These are phyloP conservation scores for Nelumbo lutea DNA, from an alignment of 164 flowering plant species.

Conservation along the genomic window DNA sequence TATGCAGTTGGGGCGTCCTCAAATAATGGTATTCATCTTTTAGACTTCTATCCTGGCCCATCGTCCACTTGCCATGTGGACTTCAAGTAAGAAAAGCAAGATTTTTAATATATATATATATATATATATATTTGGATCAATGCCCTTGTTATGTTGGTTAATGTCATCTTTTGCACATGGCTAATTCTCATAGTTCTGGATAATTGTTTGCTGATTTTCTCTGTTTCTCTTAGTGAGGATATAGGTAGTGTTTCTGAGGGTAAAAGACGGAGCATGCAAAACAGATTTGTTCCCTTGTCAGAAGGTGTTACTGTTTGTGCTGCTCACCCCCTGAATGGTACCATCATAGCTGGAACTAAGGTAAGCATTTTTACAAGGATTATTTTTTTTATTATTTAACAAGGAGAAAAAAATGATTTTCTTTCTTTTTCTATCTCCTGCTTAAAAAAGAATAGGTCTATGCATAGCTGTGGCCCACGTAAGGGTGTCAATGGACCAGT, in stretches of 20 bases:
- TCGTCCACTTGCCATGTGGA: slow-evolving; percentile 83
- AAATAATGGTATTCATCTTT: slow-evolving; percentile 57
- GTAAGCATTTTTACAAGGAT: slow-evolving; percentile 25
- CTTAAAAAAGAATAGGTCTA: too few species aligned
- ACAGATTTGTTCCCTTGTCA: slow-evolving; percentile 53
- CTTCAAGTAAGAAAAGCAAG: slow-evolving; percentile 43
- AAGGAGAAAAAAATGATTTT: too few species aligned
- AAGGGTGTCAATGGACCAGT: too few species aligned
- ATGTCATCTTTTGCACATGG: not conserved
- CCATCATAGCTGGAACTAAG: slow-evolving; percentile 84
- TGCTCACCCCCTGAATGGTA: slow-evolving; percentile 71
- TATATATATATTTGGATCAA: not conserved
- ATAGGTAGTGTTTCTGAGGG: slow-evolving; percentile 10
- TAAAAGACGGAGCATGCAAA: slow-evolving; percentile 25
- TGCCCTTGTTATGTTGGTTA: not conserved
- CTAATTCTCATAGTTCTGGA: too few species aligned
- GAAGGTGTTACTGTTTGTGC: slow-evolving; percentile 68
- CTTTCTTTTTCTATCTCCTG: too few species aligned
- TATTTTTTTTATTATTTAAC: too few species aligned
- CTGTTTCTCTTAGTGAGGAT: slow-evolving; percentile 39
- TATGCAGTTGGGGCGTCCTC: slow-evolving; percentile 75
- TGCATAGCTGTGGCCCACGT: too few species aligned
- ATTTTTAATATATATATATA: not conserved
- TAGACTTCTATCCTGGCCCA: slow-evolving; percentile 78
- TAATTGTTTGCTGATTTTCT: not conserved